Evolutionary conservation across 495 filamentous ascomycete genomes (phyloP), one percentile per base, ranked within the genome.

Genomic region (Aspergillus campestris): DNA sequence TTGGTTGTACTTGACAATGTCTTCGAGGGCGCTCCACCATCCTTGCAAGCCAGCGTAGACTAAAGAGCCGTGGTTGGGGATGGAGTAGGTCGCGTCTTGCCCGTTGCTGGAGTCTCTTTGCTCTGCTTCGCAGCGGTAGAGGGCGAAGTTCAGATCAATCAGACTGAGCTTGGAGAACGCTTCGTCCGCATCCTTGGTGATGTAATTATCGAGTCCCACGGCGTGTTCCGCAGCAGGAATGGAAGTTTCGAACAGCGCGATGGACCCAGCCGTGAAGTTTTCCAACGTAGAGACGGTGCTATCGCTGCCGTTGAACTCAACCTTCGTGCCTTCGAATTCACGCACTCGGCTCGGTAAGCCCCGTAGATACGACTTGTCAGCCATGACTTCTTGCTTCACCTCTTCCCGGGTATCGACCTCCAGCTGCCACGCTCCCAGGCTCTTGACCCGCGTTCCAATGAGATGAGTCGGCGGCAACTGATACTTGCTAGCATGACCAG

Each of bases 41-140:
- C 94, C 94, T 61, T 99, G 94, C 27, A 99, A 75, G 37, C 94
- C 94, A 45, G 94, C 90, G 63, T 99, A 99, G 12, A 96, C 87
- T 34, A 95, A 72, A 38, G 84, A 73, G 4, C 90, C 94, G 55
- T 86, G 69, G 0, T 81, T 80, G 8, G 94, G 92, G 50, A 99
- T 87, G 38, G 71, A 76, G 62, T 97, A 99, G 0, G 82, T 81
- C 1, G 94, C 94, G 67, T 97, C 87, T 47, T 79, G 74, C 7
- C 86, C 86, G 18, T 74, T 73, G 46, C 84, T 94, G 1, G 73
- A 79, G 48, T 94, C 90, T 37, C 78, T 77, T 61, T 99, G 94
- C 63, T 99, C 94, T 12, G 89, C 77, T 42, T 97, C 94, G 51
- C 87, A 94, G 47, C 87, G 79, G 62, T 96, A 97, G 9, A 99